phyloP scores from a whole-genome alignment of 805 yeast species.

The Priceomyces medius region DNA sequence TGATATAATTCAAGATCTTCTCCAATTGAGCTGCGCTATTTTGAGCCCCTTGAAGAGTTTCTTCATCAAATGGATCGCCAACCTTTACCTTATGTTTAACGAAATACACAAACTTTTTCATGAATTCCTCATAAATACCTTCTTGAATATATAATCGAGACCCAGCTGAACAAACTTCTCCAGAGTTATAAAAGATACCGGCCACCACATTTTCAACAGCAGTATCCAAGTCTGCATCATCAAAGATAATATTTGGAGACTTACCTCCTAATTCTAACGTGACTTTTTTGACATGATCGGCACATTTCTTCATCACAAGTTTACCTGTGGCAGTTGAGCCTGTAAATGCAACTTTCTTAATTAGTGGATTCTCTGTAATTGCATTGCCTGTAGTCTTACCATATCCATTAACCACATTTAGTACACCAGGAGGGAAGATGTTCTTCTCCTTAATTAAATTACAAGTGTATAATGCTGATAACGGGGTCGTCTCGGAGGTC shows the following conservation, averaged over 20 bases:
- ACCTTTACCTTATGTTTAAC: conserved; percentile 32
- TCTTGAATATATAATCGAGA: conserved; percentile 47
- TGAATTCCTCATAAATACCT: conserved; percentile 40
- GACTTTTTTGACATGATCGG: conserved; percentile 45
- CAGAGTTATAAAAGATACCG: conserved; percentile 48
- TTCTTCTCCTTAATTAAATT: conserved; percentile 44
- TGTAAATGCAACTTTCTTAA: conserved; percentile 55
- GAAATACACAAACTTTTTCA: conserved; percentile 35
- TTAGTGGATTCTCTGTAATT: conserved; percentile 42
- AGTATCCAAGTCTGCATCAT: conserved; percentile 46
- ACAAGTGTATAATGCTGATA: conserved; percentile 44
- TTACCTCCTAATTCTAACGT: conserved; percentile 56
- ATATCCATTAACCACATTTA: conserved; percentile 45
- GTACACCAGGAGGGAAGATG: conserved; percentile 46
- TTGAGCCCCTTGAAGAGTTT: conserved; percentile 52
- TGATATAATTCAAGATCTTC: conserved; percentile 39
- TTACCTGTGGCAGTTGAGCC: conserved; percentile 54
- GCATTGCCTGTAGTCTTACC: conserved; percentile 49
- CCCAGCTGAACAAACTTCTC: conserved; percentile 49
- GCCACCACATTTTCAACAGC: conserved; percentile 51
- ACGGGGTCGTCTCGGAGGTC: conserved; percentile 51
- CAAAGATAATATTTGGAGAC: conserved; percentile 47
- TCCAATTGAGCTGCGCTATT: conserved; percentile 52
- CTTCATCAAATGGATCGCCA: conserved; percentile 46
- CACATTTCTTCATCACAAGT: conserved; percentile 36